Base-by-base conservation (phyloP, 345 rosid species). In the Hypericum androsaemum region DNA sequence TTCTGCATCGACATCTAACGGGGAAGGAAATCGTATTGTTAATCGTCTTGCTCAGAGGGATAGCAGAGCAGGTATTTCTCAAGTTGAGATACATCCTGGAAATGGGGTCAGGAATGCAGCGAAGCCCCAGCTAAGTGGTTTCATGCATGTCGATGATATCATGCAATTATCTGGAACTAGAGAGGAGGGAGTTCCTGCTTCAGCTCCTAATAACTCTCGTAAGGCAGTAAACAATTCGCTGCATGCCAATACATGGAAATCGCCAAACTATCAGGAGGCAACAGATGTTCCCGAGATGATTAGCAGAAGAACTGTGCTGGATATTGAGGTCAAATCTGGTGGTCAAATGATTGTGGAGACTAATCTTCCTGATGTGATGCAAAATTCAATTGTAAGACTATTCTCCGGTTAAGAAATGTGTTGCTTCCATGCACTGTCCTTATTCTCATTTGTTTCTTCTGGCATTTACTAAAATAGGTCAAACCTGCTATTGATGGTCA, bases 351-450 rank as follows among this genome's bases (percentile, higher is more conserved):
- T 74, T 64, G 68, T 64, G 62, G 75, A 61, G 59, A 84, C 73
- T 60, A 56, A 42, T 63, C 58, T 51, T 41, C 63, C 58, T 43
- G 61, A 58, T 40, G 44, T 71, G 10, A 69, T 64, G 54, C 65
- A 78, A 50, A 77, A 79, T 76, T 92, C 86, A 72, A 74, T 63
- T 69, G 97, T 88, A 76, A 76, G 94, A 66, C 68, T 6, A 44
- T 51, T 22, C 32, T 22, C 32, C 4, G 2, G 37, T 32, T 28
- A 22, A 22, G 32, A 22, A 22, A 22, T 22, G 1, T 22, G 32
- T 22, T 22, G 32, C 32, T 22, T 22, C 32, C 32, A 22, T 22
- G 32, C 28, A 13, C n/a, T 12, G 41, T 67, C 10, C 9, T 64
- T 54, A 41, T 12, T 43, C 7, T 7, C 28, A 35, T 57, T 57